Evolutionary conservation across 805 yeast species (phyloP).

Genomic region (Saccharomyces cerevisiae): DNA sequence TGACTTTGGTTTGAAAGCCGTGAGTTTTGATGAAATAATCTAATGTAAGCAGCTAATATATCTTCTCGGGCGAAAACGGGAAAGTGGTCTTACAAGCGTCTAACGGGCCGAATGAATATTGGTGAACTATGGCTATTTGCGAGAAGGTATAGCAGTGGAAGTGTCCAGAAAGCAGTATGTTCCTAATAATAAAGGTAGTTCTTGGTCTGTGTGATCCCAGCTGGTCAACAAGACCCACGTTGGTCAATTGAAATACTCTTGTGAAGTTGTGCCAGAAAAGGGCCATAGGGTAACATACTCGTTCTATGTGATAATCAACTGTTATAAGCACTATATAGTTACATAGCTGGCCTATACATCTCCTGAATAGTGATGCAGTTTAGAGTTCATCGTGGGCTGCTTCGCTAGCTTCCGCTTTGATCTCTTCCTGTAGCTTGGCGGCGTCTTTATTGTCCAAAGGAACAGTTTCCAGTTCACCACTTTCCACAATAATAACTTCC

Average conservation of each 20-base stretch:
- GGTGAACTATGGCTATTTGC: neutral
- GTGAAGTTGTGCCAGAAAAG: neutral
- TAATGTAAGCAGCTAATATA: neutral
- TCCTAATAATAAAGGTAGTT: neutral
- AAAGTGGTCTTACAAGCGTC: neutral
- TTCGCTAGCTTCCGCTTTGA: neutral
- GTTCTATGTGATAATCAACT: neutral
- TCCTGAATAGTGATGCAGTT: neutral
- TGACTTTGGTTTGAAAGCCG: neutral
- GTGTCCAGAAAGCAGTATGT: neutral
- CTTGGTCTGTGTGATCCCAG: neutral
- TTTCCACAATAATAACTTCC: slow-evolving; percentile 53
- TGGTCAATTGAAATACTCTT: neutral
- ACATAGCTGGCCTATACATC: neutral
- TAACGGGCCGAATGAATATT: neutral
- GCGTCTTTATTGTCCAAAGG: neutral
- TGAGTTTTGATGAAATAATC: neutral
- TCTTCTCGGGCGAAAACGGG: neutral
- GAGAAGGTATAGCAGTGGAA: neutral
- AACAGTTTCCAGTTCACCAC: slow-evolving; percentile 45
- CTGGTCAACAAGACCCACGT: neutral
- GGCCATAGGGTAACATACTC: neutral
- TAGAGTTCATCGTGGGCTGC: neutral
- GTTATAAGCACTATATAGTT: neutral
- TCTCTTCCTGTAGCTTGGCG: neutral